Evolutionary conservation across 1,284 basidiomycete genomes (phyloP), one percentile per base, ranked within the genome.

Genomic region (Trichosporon asahii): DNA sequence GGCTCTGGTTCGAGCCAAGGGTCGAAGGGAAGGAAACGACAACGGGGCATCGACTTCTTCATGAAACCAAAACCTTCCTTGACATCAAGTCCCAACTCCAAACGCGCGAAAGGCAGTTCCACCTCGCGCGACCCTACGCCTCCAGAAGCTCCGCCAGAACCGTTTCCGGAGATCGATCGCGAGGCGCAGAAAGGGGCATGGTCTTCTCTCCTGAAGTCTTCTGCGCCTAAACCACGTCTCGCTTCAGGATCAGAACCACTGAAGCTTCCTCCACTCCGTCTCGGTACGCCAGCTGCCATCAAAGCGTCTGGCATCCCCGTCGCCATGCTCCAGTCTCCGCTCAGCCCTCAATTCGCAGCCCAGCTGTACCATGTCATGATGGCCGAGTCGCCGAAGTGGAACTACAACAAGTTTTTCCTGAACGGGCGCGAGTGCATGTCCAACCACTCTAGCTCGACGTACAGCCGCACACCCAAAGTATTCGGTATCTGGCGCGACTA

Each of bases 401-500:
- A 74, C 11, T 65, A 72, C 15, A 78, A 81, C 66, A 70, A 73
- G 57, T 83, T 80, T 72, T 81, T 74, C 66, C 74, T 85, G 1
- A 79, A 79, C 37, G 82, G 82, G 0, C 74, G 75, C 63, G 77
- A 77, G 68, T 80, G 82, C 3, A 76, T 80, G 67, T 89, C 88
- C 0, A 91, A 93, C 0, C 93, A 92, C 76, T 93, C 92, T 0
- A 81, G 91, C 46, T 89, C 92, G 78, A 81, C 85, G 21, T 89
- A 89, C 29, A 79, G 90, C 80, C 86, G 65, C 76, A 80, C 12
- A 88, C 57, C 57, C 6, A 61, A 61, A 18, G 57, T 61, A 5
- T 21, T 9, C 4, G 57, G 57, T 12, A 6, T 12, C 15, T 31
- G 31, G 14, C 27, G 57, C 29, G 57, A 61, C 15, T 61, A 61